Conservation (phyloP, 2,329 filamentous ascomycete species). For the Cadophora luteo-olivacea region DNA sequence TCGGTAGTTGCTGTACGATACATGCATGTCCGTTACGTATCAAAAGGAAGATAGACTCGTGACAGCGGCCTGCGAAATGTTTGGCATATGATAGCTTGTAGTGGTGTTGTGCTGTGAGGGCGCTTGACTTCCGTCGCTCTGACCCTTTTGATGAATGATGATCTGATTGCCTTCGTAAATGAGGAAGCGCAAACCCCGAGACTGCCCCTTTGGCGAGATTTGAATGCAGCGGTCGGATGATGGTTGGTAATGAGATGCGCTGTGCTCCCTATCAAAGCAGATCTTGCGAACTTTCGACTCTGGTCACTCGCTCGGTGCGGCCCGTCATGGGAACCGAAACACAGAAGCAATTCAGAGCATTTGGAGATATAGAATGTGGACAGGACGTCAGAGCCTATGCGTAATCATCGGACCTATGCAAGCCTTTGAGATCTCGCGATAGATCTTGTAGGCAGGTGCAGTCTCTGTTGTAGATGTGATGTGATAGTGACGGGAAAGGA, state of each 20-base stretch:
- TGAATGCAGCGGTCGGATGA: background rate
- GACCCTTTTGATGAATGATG: slow-evolving; percentile 17
- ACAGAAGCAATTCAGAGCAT: background rate
- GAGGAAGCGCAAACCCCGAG: slow-evolving; percentile 8
- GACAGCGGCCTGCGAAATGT: slow-evolving; percentile 5
- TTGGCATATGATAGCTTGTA: background rate
- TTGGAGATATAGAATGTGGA: slow-evolving; percentile 1
- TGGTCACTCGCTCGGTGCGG: slow-evolving; percentile 14
- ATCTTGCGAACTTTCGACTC: background rate
- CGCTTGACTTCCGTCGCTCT: slow-evolving; percentile 12
- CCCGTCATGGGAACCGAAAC: background rate
- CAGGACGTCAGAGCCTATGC: slow-evolving; percentile 13
- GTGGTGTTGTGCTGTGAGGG: background rate
- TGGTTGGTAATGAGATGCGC: background rate
- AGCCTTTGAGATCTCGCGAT: slow-evolving; percentile 11
- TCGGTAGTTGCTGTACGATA: slow-evolving; percentile 17
- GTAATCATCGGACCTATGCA: slow-evolving; percentile 7
- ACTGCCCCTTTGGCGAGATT: slow-evolving; percentile 5
- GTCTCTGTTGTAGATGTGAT: background rate
- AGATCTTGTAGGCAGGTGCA: slow-evolving; percentile 5
- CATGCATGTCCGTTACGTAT: slow-evolving; percentile 16
- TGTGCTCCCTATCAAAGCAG: background rate
- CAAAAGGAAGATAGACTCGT: slow-evolving; percentile 16
- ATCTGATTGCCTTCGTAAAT: background rate
- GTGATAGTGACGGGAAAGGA: background rate